phyloP scores from a whole-genome alignment of 73 alveolate genomes.

The Blepharisma stoltei region DNA sequence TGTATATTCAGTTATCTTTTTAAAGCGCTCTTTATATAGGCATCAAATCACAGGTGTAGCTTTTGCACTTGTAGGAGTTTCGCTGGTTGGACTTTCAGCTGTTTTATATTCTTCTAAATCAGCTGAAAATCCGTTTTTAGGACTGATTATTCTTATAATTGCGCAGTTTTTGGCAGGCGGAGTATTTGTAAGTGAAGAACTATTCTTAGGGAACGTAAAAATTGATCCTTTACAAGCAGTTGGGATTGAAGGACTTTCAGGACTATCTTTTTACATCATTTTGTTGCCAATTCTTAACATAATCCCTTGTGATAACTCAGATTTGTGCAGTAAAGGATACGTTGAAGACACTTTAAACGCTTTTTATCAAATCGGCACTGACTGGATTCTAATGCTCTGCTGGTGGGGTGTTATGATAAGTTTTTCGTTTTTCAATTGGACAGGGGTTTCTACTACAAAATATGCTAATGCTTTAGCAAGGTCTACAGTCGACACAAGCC shows the following conservation, averaged over 20 bases:
- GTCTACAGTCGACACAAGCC: slow-evolving; percentile 82
- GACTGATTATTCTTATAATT: slow-evolving; percentile 35
- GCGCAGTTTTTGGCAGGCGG: slow-evolving; percentile 43
- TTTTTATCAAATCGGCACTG: slow-evolving; percentile 50
- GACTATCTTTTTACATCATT: slow-evolving; percentile 60
- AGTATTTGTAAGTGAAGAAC: slow-evolving; percentile 59
- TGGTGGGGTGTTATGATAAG: slow-evolving; percentile 68
- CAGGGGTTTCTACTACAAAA: slow-evolving; percentile 91
- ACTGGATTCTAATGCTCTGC: slow-evolving; percentile 34
- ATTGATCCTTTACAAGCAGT: slow-evolving; percentile 89
- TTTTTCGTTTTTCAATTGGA: slow-evolving; percentile 80
- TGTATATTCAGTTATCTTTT: slow-evolving; percentile 65
- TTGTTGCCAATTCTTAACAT: slow-evolving; percentile 75
- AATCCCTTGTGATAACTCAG: slow-evolving; percentile 69
- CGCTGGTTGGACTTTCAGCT: slow-evolving; percentile 78
- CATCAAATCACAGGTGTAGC: slow-evolving; percentile 77
- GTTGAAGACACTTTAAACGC: slow-evolving; percentile 54
- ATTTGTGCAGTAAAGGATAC: slow-evolving; percentile 52
- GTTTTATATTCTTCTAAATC: slow-evolving; percentile 36
- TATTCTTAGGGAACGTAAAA: slow-evolving; percentile 72
- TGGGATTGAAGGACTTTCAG: slow-evolving; percentile 96
- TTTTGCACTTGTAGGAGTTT: slow-evolving; percentile 70
- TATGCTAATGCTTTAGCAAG: slow-evolving; percentile 87
- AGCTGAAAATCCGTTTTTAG: slow-evolving; percentile 28
- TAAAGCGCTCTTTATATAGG: slow-evolving; percentile 71